These are phyloP conservation scores for Favolaschia claudopus DNA, from an alignment of 768 basidiomycete genomes.

Conservation along the genomic window DNA sequence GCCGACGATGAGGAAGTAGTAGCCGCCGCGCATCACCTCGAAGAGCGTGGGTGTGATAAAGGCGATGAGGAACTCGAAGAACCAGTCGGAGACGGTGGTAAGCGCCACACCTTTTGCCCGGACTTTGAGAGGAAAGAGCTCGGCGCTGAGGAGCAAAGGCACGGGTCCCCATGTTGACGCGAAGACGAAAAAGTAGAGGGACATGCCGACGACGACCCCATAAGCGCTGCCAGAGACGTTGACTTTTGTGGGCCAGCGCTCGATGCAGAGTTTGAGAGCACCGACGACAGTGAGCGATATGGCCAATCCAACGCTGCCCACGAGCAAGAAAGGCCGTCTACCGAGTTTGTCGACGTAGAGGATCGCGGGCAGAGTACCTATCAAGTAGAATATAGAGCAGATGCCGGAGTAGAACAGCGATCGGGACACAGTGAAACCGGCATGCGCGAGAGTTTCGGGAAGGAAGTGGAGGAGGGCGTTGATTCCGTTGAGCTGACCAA, in stretches of 20 bases:
- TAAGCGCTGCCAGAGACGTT: constrained; percentile 34
- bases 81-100: constrained; percentile 72
- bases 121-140: constrained; percentile 60
- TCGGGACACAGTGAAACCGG: constrained; percentile 53
- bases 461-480: constrained; percentile 67
- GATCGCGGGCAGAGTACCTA: constrained; percentile 61
- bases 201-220: constrained; percentile 49
- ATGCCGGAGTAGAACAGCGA: constrained; percentile 55
- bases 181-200: constrained; percentile 67
- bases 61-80: constrained; percentile 71
- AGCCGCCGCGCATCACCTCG: constrained; percentile 49
- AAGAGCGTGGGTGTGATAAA: constrained; percentile 59
- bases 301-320: constrained; percentile 52
- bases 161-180: constrained; percentile 65
- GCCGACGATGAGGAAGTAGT: constrained; percentile 59
- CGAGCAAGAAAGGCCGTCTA: constrained; percentile 56
- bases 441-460: constrained; percentile 58
- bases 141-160: constrained; percentile 61
- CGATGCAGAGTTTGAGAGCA: constrained; percentile 54
- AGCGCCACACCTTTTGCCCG: constrained; percentile 76
- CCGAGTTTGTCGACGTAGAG: constrained; percentile 62
- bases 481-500: constrained; percentile 64
- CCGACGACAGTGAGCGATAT: constrained; percentile 58
- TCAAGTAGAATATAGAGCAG: constrained; percentile 56
- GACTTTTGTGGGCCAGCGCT: constrained; percentile 44